phyloP scores from a whole-genome alignment of 2,329 filamentous ascomycete species.

The Bertia moriformis region DNA sequence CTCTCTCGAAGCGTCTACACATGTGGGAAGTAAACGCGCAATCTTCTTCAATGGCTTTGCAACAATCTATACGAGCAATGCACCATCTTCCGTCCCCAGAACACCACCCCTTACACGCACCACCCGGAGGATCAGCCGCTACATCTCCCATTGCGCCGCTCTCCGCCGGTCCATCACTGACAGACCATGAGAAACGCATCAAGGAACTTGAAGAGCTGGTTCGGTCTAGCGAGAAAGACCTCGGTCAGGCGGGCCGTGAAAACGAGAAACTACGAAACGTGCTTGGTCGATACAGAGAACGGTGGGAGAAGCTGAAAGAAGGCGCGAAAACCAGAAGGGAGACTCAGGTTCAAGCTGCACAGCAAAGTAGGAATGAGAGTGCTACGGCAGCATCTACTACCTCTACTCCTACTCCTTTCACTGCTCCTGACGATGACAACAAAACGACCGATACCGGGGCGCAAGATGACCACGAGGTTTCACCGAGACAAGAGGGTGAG shows the following conservation, averaged over 20 bases:
- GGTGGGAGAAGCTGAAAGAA: slow-evolving; percentile 49
- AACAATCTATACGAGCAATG: slow-evolving; percentile 38
- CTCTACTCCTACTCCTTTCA: too few relatives aligned
- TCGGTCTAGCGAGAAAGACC: slow-evolving; percentile 24
- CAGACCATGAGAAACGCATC: slow-evolving; percentile 18
- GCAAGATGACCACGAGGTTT: too few relatives aligned
- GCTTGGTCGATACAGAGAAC: slow-evolving; percentile 35
- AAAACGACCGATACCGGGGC: too few relatives aligned
- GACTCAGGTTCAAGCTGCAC: too few relatives aligned
- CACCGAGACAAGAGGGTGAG: too few relatives aligned
- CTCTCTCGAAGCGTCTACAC: slow-evolving; percentile 38
- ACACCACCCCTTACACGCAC: neutral
- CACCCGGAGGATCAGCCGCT: neutral
- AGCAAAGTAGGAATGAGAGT: too few relatives aligned
- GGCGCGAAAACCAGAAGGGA: slow-evolving; percentile 22
- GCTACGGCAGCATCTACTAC: too few relatives aligned
- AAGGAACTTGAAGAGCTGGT: slow-evolving; percentile 31
- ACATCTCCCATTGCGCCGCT: neutral
- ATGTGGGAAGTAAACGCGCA: slow-evolving; percentile 52
- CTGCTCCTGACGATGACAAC: too few relatives aligned
- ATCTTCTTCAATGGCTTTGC: slow-evolving; percentile 41
- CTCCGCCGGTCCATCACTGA: too few relatives aligned
- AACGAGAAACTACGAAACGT: slow-evolving; percentile 35
- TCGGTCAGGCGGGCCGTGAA: slow-evolving; percentile 31
- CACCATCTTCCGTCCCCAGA: too few relatives aligned